Conservation (phyloP, 1,284 basidiomycete genomes). For the Pisolithus thermaeus region DNA sequence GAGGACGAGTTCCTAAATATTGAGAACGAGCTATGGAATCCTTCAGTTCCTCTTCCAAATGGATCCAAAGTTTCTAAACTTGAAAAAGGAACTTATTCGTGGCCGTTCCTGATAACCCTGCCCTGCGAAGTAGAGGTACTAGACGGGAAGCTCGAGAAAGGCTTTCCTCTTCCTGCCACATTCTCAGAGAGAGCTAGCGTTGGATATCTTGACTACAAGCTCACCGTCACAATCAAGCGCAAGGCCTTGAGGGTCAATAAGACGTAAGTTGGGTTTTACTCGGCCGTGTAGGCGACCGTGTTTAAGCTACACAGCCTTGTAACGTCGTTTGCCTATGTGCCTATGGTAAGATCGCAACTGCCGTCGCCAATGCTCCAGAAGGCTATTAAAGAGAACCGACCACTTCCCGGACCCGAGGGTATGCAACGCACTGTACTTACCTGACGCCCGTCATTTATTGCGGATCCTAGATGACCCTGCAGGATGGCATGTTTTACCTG, state of each 20-base stretch:
- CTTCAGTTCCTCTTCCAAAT: conserved; percentile 19
- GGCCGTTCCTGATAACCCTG: conserved; percentile 42
- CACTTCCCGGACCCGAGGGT: conserved; percentile 39
- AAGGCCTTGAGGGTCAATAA: conserved; percentile 38
- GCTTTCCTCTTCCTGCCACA: conserved; percentile 40
- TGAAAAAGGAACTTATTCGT: conserved; percentile 34
- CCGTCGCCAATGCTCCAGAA: conserved; percentile 44
- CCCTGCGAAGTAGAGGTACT: conserved; percentile 35
- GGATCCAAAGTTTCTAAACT: conserved; percentile 29
- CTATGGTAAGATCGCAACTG: conserved; percentile 34
- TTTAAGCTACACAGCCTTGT: conserved; percentile 12
- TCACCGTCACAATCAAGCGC: conserved; percentile 42
- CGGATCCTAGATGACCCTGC: conserved; percentile 32
- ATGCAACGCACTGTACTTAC: background rate
- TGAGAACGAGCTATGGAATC: conserved; percentile 34
- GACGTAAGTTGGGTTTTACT: conserved; percentile 27
- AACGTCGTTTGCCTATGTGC: conserved; percentile 37
- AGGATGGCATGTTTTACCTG: conserved; percentile 41
- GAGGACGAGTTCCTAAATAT: conserved; percentile 38
- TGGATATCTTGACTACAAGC: conserved; percentile 45
- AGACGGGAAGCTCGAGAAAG: conserved; percentile 24
- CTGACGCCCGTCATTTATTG: background rate
- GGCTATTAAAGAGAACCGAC: conserved; percentile 38
- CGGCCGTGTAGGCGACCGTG: background rate
- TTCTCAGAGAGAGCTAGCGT: conserved; percentile 42